Evolutionary conservation across 352 stramenopile species (phyloP), one percentile per base, ranked within the genome.

Genomic region (Phytophthora litchii): DNA sequence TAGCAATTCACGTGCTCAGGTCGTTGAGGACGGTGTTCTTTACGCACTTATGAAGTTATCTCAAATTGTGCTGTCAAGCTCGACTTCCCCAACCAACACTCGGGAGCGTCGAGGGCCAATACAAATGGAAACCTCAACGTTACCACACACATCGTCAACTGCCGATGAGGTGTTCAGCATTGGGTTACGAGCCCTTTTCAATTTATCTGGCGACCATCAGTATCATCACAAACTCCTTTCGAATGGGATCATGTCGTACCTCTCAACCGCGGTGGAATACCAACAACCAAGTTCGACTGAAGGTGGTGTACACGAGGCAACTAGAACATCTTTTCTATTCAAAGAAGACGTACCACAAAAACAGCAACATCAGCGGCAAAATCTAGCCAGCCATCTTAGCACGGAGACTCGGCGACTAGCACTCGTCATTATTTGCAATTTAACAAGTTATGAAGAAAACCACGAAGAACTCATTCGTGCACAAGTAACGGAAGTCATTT

Each of bases 31-130:
- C 21, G 85, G 85, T 0, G 85, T 91, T 14, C 55, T 94, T 3
- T 94, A 94, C 44, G 80, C 85, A 8, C 68, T 94, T 0, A 88
- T 92, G 71, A 94, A 89, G 51, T 64, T 94, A 1, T 88, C 85
- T 0, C 85, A 94, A 29, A 62, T 92, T 3, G 76, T 80, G 56
- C 21, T 78, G 13, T 61, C 70, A 0, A 48, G 60, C 1, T 48
- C 62, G 16, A 57, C 16, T 27, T 4, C 38, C 20, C 20, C 42
- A 8, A 35, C 19, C 14, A 34, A 9, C 4, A 34, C 54, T 20
- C 29, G 53, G 3, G 58, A 55, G 1, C 46, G 40, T 41, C 40
- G 44, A 35, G 37, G 32, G 2, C 59, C 17, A 4, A 37, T 57
- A 0, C 45, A 64, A 14, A 55, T 57, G 10, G 29, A 32, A 10